Conservation (phyloP, 1,139 yeast genomes). For the Protomyces macrosporus region DNA sequence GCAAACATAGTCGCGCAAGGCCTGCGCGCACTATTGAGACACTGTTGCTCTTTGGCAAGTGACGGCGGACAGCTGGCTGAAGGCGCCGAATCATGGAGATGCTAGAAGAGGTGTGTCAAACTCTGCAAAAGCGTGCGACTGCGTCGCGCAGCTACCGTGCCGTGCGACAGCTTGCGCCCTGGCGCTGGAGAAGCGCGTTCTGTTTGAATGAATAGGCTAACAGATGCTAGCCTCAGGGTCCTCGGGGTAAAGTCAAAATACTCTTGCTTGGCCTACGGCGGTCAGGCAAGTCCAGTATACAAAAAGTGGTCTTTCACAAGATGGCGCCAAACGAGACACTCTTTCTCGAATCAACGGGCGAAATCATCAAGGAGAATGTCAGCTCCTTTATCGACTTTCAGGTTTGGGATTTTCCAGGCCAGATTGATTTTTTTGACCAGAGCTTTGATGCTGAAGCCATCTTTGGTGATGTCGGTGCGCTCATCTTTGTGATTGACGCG, state of each 20-base stretch:
- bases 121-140: too few species aligned
- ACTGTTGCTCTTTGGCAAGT: too few species aligned
- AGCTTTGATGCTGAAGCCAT: conserved; percentile 67
- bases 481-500: conserved; percentile 87
- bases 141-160: too few species aligned
- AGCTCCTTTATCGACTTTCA: conserved; percentile 75
- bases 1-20: too few species aligned
- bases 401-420: conserved; percentile 97
- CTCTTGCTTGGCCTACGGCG: conserved; percentile 27
- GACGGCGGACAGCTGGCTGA: too few species aligned
- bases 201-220: not conserved
- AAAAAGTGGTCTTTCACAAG: conserved; percentile 75
- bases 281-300: conserved; percentile 30
- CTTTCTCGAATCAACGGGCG: conserved; percentile 82
- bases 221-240: not conserved
- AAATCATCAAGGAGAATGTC: conserved; percentile 75
- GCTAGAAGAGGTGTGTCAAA: too few species aligned
- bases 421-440: conserved; percentile 81
- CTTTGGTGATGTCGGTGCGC: conserved; percentile 82
- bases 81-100: too few species aligned
- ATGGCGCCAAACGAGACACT: conserved; percentile 95
- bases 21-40: too few species aligned
- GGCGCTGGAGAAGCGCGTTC: not conserved
- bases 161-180: too few species aligned
- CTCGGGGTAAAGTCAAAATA: conserved; percentile 12